These are phyloP conservation scores for Boletus speciosus DNA, from an alignment of 768 basidiomycete genomes.

Conservation along the genomic window DNA sequence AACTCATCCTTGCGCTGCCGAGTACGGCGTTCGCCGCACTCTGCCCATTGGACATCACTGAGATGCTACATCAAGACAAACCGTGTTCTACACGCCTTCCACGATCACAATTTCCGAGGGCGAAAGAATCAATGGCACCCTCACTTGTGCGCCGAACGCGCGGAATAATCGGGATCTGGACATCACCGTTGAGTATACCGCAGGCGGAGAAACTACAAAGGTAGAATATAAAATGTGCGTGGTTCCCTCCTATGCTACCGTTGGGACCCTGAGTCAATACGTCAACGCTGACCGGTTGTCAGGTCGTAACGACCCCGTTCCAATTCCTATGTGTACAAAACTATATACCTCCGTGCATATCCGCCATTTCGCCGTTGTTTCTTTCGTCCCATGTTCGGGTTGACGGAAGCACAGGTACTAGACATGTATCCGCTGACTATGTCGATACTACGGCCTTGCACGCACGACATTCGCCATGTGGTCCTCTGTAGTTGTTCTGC, in stretches of 20 bases:
- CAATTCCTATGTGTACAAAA: constrained; percentile 4
- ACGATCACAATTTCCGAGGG: constrained; percentile 68
- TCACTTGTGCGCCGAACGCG: constrained; percentile 83
- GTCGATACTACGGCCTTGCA: constrained; percentile 1
- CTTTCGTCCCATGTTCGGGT: constrained; percentile 3
- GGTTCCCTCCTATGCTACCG: constrained; percentile 20
- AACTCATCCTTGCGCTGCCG: not conserved
- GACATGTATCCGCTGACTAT: constrained; percentile 9
- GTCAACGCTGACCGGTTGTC: constrained; percentile 62
- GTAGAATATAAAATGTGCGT: constrained; percentile 89
- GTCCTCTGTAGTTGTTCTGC: not conserved
- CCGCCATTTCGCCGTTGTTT: not conserved
- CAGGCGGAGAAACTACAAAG: constrained; percentile 27
- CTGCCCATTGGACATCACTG: not conserved
- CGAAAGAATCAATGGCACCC: constrained; percentile 65
- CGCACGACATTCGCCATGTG: not conserved
- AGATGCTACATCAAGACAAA: constrained; percentile 58
- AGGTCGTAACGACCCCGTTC: constrained; percentile 53
- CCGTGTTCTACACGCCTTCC: constrained; percentile 93
- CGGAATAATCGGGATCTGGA: constrained; percentile 96
- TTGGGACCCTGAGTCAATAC: constrained; percentile 8
- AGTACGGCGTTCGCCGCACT: not conserved
- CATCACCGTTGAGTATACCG: constrained; percentile 74
- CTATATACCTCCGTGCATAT: constrained; percentile 12
- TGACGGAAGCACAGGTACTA: constrained; percentile 28